These are phyloP conservation scores for Sclerotinia subarctica DNA, from an alignment of 2,329 filamentous ascomycete genomes.

Conservation along the genomic window DNA sequence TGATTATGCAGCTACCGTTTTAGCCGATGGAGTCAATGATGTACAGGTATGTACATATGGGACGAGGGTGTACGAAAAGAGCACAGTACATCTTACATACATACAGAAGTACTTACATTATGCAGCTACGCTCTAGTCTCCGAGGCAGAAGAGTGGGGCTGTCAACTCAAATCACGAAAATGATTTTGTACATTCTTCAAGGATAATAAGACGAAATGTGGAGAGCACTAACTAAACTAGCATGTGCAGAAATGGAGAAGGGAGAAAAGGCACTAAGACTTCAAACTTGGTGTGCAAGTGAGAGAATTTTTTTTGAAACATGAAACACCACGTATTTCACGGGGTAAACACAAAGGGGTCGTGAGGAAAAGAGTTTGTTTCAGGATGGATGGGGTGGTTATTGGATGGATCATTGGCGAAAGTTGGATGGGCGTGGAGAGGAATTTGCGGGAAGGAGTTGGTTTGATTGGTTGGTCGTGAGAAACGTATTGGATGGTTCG, in stretches of 20 bases:
- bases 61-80: neutral
- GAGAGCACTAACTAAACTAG: neutral
- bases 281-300: neutral
- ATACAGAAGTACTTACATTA: neutral
- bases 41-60: neutral
- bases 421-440: neutral
- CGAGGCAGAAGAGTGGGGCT: neutral
- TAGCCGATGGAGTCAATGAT: neutral
- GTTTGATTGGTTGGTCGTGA: neutral
- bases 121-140: neutral
- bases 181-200: neutral
- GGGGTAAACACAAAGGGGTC: conserved; percentile 3
- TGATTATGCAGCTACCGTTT: neutral
- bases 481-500: neutral
- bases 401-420: neutral
- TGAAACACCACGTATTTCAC: conserved; percentile 19
- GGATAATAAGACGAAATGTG: neutral
- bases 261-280: neutral
- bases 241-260: neutral
- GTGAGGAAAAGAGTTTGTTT: neutral
- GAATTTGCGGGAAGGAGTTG: neutral
- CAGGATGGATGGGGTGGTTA: conserved; percentile 4
- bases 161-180: neutral
- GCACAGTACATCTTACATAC: neutral
- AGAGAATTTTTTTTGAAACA: conserved; percentile 11